Conservation (phyloP, 2,329 filamentous ascomycete genomes). For the Venturia pyrina region DNA sequence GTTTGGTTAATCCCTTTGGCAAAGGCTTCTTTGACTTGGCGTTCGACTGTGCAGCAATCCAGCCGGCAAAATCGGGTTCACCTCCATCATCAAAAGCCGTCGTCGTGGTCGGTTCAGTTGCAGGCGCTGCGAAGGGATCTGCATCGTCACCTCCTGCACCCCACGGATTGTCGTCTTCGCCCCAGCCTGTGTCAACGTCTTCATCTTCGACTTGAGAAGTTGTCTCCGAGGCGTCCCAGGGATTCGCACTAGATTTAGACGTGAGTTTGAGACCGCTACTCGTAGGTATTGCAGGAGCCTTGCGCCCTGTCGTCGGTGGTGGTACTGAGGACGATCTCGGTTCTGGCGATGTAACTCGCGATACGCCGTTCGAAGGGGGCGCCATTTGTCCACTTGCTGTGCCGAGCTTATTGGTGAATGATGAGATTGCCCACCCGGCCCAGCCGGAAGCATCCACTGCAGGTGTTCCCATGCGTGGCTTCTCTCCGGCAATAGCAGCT, state of each 20-base stretch:
- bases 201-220: constrained; percentile 38
- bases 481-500: constrained; percentile 27
- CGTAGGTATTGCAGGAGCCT: constrained; percentile 28
- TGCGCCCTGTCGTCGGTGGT: constrained; percentile 31
- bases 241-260: constrained; percentile 7
- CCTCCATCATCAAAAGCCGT: constrained; percentile 63
- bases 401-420: constrained; percentile 90
- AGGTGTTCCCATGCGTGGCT: constrained; percentile 66
- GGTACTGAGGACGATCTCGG: constrained; percentile 40
- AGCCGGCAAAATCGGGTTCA: constrained; percentile 92
- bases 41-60: constrained; percentile 77
- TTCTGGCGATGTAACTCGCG: constrained; percentile 38
- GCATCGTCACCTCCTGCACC: constrained; percentile 48
- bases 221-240: constrained; percentile 21
- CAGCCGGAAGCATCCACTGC: constrained; percentile 53
- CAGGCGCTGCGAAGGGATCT: constrained; percentile 37
- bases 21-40: constrained; percentile 64
- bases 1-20: constrained; percentile 73
- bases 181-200: constrained; percentile 67
- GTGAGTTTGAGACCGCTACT: constrained; percentile 16
- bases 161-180: constrained; percentile 59
- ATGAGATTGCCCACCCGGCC: constrained; percentile 97
- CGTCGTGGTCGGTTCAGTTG: constrained; percentile 31
- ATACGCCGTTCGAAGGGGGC: constrained; percentile 32
- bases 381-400: constrained; percentile 80